phyloP scores from a whole-genome alignment of 192 early-diverging fungal genomes.

The Coemansia sp. region DNA sequence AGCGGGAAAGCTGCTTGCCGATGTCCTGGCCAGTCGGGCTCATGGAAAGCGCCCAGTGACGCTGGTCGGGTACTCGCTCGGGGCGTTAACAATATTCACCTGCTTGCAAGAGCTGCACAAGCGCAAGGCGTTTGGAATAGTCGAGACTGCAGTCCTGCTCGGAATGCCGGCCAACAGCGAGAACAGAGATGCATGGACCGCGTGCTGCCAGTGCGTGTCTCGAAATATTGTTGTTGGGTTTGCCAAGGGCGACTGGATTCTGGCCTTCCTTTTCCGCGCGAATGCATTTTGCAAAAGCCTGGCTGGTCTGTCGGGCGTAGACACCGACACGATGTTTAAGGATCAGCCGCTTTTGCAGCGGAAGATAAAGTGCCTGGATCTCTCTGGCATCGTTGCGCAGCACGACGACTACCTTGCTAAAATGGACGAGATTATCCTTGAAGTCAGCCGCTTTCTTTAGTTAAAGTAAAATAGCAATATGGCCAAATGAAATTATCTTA shows the following conservation, averaged over 20 bases:
- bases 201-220: constrained; percentile 56
- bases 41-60: constrained; percentile 66
- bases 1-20: constrained; percentile 59
- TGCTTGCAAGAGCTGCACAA: constrained; percentile 63
- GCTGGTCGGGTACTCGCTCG: constrained; percentile 70
- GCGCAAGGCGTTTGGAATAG: constrained; percentile 53
- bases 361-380: constrained; percentile 31
- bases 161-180: constrained; percentile 65
- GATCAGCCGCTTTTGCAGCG: constrained; percentile 26
- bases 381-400: constrained; percentile 19
- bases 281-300: constrained; percentile 39
- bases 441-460: constrained; percentile 23
- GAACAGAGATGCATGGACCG: constrained; percentile 56
- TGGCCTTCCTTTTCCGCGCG: constrained; percentile 68
- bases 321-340: constrained; percentile 17
- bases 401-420: constrained; percentile 40
- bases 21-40: constrained; percentile 40
- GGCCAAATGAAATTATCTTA: too few relatives aligned
- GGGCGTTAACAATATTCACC: constrained; percentile 65
- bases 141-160: constrained; percentile 69
- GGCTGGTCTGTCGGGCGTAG: constrained; percentile 41
- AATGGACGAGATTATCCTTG: constrained; percentile 37
- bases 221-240: constrained; percentile 68
- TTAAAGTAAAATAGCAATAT: not conserved
- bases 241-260: constrained; percentile 61